Evolutionary conservation across 2,329 filamentous ascomycete species (phyloP).

Genomic region (Neonectria faginata): DNA sequence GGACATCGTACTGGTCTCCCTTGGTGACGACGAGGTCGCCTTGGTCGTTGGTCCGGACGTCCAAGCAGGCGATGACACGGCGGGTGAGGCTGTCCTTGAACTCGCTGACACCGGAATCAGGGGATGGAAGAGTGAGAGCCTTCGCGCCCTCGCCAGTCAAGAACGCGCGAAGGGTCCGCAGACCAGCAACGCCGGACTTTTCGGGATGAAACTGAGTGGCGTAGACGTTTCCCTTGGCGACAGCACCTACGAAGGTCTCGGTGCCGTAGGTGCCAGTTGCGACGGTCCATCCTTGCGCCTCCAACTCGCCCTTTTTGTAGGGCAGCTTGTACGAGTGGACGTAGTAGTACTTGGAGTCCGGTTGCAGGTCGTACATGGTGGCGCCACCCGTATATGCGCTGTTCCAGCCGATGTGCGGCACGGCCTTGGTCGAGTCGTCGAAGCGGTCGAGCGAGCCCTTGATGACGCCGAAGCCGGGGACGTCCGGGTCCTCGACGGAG

Average conservation of each 20-base stretch:
- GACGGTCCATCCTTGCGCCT: constrained; percentile 88
- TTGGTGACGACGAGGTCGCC: constrained; percentile 98
- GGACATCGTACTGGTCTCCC: constrained; percentile 98
- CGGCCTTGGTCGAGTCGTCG: constrained; percentile 81
- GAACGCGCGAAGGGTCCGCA: constrained; percentile 87
- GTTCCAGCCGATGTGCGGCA: constrained; percentile 99
- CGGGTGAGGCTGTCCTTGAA: constrained; percentile 81
- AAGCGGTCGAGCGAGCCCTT: constrained; percentile 80
- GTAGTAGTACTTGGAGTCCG: constrained; percentile 96
- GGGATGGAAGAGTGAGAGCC: constrained; percentile 12
- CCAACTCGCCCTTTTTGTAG: constrained; percentile 78
- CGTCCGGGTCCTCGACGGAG: constrained; percentile 80
- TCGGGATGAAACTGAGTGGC: constrained; percentile 98
- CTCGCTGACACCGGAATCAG: constrained; percentile 16
- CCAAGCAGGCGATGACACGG: constrained; percentile 93
- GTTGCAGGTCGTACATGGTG: constrained; percentile 80
- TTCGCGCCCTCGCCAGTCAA: constrained; percentile 75
- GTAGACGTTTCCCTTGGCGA: constrained; percentile 86
- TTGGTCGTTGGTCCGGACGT: constrained; percentile 92
- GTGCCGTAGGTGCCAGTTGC: constrained; percentile 88
- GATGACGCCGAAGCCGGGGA: constrained; percentile 81
- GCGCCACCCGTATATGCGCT: constrained; percentile 75
- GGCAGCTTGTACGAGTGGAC: constrained; percentile 93
- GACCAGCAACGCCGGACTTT: constrained; percentile 91
- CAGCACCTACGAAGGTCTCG: constrained; percentile 91